phyloP scores from a whole-genome alignment of 1,284 basidiomycete species.

The Cutaneotrichosporon cavernicola region DNA sequence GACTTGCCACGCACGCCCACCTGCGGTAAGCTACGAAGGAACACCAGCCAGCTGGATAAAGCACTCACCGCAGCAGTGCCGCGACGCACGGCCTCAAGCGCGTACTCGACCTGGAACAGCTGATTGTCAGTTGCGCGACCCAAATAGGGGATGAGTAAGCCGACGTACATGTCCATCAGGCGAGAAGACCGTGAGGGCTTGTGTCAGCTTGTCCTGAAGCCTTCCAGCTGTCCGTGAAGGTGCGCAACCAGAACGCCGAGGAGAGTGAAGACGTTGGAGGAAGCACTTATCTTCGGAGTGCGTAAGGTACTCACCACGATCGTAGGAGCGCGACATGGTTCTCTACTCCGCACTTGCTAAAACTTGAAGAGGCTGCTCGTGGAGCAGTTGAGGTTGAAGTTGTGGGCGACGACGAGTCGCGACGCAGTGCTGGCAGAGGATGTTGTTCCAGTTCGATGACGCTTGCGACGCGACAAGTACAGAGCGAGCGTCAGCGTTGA shows the following conservation, averaged over 20 bases:
- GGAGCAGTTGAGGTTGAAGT: not conserved
- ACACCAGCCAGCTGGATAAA: not conserved
- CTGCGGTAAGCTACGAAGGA: constrained; percentile 54
- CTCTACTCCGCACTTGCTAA: not conserved
- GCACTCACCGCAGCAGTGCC: constrained; percentile 89
- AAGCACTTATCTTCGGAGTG: not conserved
- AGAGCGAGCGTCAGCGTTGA: constrained; percentile 1
- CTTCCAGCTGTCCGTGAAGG: not conserved
- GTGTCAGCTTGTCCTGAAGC: constrained; percentile 7
- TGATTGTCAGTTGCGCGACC: constrained; percentile 15
- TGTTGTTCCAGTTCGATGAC: constrained; percentile 6
- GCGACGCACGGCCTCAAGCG: constrained; percentile 91
- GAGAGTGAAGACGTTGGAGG: not conserved
- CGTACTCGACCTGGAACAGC: constrained; percentile 81
- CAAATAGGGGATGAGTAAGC: not conserved
- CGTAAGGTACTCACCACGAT: constrained; percentile 47
- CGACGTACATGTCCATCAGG: constrained; percentile 77
- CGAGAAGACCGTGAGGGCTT: constrained; percentile 82
- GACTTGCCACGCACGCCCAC: constrained; percentile 94
- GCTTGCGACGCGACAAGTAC: constrained; percentile 9
- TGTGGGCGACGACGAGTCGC: not conserved
- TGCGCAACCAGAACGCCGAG: not conserved
- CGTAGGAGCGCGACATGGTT: constrained; percentile 54
- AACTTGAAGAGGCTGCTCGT: not conserved
- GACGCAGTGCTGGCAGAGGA: not conserved